phyloP scores from a whole-genome alignment of 1,284 basidiomycete genomes.

The Ustilago cynodontis region DNA sequence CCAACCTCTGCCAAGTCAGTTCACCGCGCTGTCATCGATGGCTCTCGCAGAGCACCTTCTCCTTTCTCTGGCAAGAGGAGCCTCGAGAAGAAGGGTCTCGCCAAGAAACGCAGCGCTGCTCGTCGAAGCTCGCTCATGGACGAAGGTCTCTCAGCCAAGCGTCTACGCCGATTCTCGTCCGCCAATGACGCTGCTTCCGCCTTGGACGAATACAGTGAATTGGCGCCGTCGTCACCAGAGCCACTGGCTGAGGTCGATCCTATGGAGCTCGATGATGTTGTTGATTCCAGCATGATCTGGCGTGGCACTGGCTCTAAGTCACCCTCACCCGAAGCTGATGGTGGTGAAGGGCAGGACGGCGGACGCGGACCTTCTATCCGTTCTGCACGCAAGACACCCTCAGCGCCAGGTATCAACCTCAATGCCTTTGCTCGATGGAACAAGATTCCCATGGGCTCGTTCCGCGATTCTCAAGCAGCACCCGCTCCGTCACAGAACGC shows the following conservation, averaged over 20 bases:
- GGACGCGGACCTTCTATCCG: slow-evolving; percentile 32
- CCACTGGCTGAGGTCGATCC: slow-evolving; percentile 40
- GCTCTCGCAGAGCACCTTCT: slow-evolving; percentile 64
- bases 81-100: slow-evolving; percentile 56
- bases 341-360: slow-evolving; percentile 16
- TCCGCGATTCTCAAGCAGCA: slow-evolving; percentile 61
- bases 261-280: slow-evolving; percentile 67
- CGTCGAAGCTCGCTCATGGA: slow-evolving; percentile 39
- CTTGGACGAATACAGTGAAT: slow-evolving; percentile 53
- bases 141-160: slow-evolving; percentile 51
- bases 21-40: slow-evolving; percentile 69
- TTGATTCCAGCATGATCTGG: slow-evolving; percentile 63
- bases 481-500: slow-evolving; percentile 32
- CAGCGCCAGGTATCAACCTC: slow-evolving; percentile 51
- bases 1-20: slow-evolving; percentile 63
- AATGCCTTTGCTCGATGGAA: slow-evolving; percentile 67
- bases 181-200: slow-evolving; percentile 45
- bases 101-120: slow-evolving; percentile 51
- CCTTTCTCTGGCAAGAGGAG: slow-evolving; percentile 60
- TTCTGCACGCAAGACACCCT: slow-evolving; percentile 25
- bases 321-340: slow-evolving; percentile 39
- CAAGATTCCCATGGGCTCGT: slow-evolving; percentile 67
- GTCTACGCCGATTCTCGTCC: slow-evolving; percentile 54
- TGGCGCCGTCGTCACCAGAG: slow-evolving; percentile 58
- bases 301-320: slow-evolving; percentile 52